Base-by-base conservation (phyloP, 2,329 filamentous ascomycete genomes). In the Alternaria brassicicola region DNA sequence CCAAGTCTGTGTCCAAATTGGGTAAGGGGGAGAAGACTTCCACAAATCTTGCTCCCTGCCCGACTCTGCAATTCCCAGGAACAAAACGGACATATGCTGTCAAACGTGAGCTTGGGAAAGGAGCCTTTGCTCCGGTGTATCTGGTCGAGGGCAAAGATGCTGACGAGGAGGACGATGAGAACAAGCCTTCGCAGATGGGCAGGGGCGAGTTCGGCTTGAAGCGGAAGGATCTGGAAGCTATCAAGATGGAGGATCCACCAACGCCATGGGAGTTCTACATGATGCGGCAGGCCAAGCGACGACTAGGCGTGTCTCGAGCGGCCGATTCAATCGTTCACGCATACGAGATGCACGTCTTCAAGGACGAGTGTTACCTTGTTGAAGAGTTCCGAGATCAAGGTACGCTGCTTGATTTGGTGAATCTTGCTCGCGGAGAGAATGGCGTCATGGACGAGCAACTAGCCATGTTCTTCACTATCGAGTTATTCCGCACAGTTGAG, bases 191-290 rank as follows among this genome's bases (percentile, higher is more conserved):
- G 4, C 81, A 81, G 55, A 86, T 90, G 84, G 86, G 88, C 55
- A 88, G 86, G 69, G 84, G 87, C 28, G 78, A 82, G 12, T 86
- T 89, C 70, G 81, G 85, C n/a, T 71, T 82, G 9, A 80, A 80
- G 31, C 87, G 90, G 39, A 81, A 81, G 41, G 63, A 81, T 1
- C 83, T 95, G 4, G 93, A 97, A 77, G 95, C 95, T 1, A 83
- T 99, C 67, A 99, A 99, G 78, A 93, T 97, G 87, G 95, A 99
- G 79, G 86, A 90, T 30, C 92, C 93, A 0, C 91, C 94, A 0
- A 90, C 88, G 4, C 84, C 91, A 0, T 99, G 95, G 95, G 95
- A 99, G 74, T 99, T 98, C 73, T 91, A 97, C 78, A 96, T 99
- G 78, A 92, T 98, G 81, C 89, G 92, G 1, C 86, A 92, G 54